Evolutionary conservation across 2,329 filamentous ascomycete genomes (phyloP), one percentile per base, ranked within the genome.

Genomic region (Nemania serpens): DNA sequence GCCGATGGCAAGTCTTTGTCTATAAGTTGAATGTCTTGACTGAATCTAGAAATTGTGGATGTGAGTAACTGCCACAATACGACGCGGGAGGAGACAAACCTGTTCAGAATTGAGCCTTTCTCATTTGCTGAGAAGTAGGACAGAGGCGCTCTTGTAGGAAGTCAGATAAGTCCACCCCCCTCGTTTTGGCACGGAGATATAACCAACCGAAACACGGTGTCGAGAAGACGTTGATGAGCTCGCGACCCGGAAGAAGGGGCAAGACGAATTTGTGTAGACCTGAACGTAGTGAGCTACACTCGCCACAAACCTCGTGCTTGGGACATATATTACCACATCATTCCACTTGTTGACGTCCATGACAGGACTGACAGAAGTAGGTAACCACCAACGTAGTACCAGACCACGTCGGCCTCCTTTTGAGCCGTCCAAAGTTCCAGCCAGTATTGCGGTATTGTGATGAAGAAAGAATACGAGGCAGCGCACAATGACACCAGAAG

Each of bases 11-110:
- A 69, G 52, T 75, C 71, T 29, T 75, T 79, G 59, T 81, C 79
- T 2, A 81, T 66, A 15, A 80, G 73, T 50, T 76, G 73, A 6
- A 80, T 76, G 39, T 81, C 78, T 65, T 81, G 76, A 9, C 75
- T 77, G 61, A 81, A 81, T 57, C 76, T 77, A 42, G 34, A 50
- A 1, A 12, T 15, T 29, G 25, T 68, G 20, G 65, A 45, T 25
- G 7, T 5, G 25, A 2, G 37, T 36, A 18, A n/a, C n/a, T n/a
- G n/a, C n/a, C n/a, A n/a, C n/a, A n/a, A n/a, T n/a, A n/a, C n/a
- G n/a, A n/a, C n/a, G n/a, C n/a, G n/a, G n/a, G n/a, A n/a, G n/a
- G n/a, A n/a, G n/a, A n/a, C n/a, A n/a, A n/a, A 75, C 75, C 79
- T 69, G 33, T 78, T 81, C 7, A 79, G 69, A 2, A 78, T 76